phyloP scores from a whole-genome alignment of 1,284 basidiomycete species.

The Thecaphora thlaspeos region DNA sequence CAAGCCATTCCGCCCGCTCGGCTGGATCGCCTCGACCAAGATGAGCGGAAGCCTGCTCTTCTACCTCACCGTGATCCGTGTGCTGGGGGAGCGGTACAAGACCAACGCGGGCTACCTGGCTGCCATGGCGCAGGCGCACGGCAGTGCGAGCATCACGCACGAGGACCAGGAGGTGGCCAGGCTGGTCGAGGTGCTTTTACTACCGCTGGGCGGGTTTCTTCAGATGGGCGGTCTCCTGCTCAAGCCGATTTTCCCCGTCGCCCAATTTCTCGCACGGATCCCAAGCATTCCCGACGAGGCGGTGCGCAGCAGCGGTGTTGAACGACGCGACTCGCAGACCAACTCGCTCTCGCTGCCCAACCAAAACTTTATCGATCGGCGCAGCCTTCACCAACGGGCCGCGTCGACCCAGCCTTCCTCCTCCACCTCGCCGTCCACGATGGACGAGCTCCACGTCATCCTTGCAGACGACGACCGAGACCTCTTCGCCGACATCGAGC shows the following conservation, averaged over 20 bases:
- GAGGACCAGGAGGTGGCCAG: conserved; percentile 30
- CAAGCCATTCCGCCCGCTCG: conserved; percentile 40
- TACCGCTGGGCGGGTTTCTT: conserved; percentile 34
- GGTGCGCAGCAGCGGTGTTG: too few relatives aligned
- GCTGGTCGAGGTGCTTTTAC: conserved; percentile 31
- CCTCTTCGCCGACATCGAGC: too few relatives aligned
- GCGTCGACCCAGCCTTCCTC: too few relatives aligned
- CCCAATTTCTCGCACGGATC: conserved; percentile 44
- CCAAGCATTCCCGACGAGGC: conserved; percentile 29
- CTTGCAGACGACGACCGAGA: too few relatives aligned
- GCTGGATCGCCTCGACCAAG: conserved; percentile 45
- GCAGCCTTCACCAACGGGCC: conserved; percentile 16
- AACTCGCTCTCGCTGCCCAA: conserved; percentile 2
- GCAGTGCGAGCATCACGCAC: background rate
- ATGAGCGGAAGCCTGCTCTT: conserved; percentile 36
- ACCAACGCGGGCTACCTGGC: conserved; percentile 36
- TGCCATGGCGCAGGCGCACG: conserved; percentile 12
- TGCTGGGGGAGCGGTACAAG: conserved; percentile 35
- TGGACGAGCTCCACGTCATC: too few relatives aligned
- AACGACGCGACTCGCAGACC: background rate
- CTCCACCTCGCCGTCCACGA: too few relatives aligned
- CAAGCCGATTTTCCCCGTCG: conserved; percentile 40
- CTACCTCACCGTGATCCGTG: conserved; percentile 38
- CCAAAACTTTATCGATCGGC: conserved; percentile 22
- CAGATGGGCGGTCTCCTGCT: conserved; percentile 42